These are phyloP conservation scores for Phytophthora lateralis DNA, from an alignment of 352 stramenopile genomes.

Conservation along the genomic window DNA sequence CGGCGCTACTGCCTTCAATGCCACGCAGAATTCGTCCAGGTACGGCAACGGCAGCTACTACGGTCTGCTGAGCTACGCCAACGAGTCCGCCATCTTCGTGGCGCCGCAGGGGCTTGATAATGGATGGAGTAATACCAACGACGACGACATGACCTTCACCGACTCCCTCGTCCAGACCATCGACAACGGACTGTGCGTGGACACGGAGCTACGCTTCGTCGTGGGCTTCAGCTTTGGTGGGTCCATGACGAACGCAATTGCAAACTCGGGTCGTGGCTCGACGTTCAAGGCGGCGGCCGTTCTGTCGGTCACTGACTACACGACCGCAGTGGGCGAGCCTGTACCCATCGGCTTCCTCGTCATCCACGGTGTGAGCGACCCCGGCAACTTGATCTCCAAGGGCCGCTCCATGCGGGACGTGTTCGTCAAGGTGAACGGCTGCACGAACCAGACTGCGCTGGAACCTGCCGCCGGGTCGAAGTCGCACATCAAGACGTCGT, in stretches of 20 bases:
- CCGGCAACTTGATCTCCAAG: slow-evolving; percentile 28
- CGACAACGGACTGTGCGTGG: slow-evolving; percentile 35
- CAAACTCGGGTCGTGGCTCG: slow-evolving; percentile 24
- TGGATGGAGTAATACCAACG: slow-evolving; percentile 32
- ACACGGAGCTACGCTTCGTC: slow-evolving; percentile 40
- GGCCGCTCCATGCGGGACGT: slow-evolving; percentile 29
- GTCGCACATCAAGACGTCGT: slow-evolving; percentile 44
- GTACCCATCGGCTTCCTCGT: slow-evolving; percentile 30
- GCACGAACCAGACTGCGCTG: slow-evolving; percentile 26
- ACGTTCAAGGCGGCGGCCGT: slow-evolving; percentile 37
- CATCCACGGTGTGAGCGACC: slow-evolving; percentile 37
- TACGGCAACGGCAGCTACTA: slow-evolving; percentile 44
- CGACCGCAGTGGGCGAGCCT: slow-evolving; percentile 24
- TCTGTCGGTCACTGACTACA: slow-evolving; percentile 27
- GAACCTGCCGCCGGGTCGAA: slow-evolving; percentile 27
- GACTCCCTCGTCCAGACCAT: slow-evolving; percentile 33
- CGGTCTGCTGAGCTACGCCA: slow-evolving; percentile 26
- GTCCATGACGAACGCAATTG: slow-evolving; percentile 34
- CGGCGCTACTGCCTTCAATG: slow-evolving; percentile 33
- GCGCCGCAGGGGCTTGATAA: slow-evolving; percentile 32
- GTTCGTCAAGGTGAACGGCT: slow-evolving; percentile 40
- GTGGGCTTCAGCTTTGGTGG: slow-evolving; percentile 43
- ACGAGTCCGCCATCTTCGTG: slow-evolving; percentile 17
- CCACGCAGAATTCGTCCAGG: slow-evolving; percentile 29
- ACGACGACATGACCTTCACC: slow-evolving; percentile 29